phyloP scores from a whole-genome alignment of 495 filamentous ascomycete species.

The Lasiosphaeria miniovina region DNA sequence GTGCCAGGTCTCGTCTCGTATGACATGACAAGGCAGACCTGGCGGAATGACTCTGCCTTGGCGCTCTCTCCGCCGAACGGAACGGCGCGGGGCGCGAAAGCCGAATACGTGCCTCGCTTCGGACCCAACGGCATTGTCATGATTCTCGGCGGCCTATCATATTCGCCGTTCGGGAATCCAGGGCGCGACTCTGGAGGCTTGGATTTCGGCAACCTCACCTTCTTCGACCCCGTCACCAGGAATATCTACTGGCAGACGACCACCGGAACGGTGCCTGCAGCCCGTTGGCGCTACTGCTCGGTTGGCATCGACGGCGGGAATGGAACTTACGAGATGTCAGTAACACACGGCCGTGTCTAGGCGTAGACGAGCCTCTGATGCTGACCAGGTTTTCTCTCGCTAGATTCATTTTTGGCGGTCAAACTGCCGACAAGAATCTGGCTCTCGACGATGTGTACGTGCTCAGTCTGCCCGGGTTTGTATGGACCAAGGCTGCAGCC shows the following conservation, averaged over 20 bases:
- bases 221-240: conserved; percentile 38
- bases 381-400: not conserved
- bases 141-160: conserved; percentile 28
- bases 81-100: conserved; percentile 17
- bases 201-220: conserved; percentile 16
- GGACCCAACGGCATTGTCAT: conserved; percentile 30
- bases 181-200: not conserved
- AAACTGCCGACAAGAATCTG: conserved; percentile 12
- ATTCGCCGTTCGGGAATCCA: not conserved
- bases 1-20: conserved; percentile 20
- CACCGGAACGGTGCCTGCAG: conserved; percentile 25
- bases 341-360: not conserved
- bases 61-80: not conserved
- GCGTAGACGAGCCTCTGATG: not conserved
- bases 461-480: conserved; percentile 46
- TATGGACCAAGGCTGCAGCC: conserved; percentile 34
- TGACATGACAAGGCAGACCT: conserved; percentile 18
- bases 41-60: conserved; percentile 6
- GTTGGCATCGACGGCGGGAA: conserved; percentile 31
- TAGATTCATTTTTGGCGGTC: conserved; percentile 39
- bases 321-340: conserved; percentile 33
- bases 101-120: conserved; percentile 27
- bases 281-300: conserved; percentile 24
- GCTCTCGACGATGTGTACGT: conserved; percentile 35
- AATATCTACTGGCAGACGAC: conserved; percentile 33